A percentile compares a stretch with the other conserved stretches of the same genome.
Evolutionary conservation across 257 asterid genomes (phyloP).

Genomic region (Mentha longifolia): DNA sequence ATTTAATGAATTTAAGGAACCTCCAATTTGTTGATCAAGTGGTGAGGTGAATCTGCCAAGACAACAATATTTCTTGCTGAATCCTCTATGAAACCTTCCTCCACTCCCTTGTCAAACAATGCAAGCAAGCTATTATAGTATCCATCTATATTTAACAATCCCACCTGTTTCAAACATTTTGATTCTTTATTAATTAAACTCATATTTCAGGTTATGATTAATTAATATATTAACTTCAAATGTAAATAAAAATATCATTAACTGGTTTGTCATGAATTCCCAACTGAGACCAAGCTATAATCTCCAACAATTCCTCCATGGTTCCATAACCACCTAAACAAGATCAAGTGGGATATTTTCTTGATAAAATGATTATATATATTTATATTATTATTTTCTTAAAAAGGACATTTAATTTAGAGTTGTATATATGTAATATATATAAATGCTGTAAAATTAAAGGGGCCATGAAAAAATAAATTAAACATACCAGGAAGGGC

Average conservation of each 20-base stretch:
- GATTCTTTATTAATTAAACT: too few relatives aligned
- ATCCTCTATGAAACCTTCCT: constrained; percentile 67
- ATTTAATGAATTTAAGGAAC: constrained; percentile 12
- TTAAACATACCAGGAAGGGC: constrained; percentile 66
- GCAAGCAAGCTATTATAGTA: constrained; percentile 68
- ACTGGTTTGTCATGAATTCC: constrained; percentile 80
- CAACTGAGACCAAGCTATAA: constrained; percentile 72
- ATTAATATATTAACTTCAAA: constrained; percentile 26
- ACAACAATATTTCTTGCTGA: constrained; percentile 61
- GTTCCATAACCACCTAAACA: constrained; percentile 77
- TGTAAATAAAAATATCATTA: constrained; percentile 3
- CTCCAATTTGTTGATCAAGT: constrained; percentile 61
- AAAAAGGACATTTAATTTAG: not conserved
- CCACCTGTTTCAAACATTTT: constrained; percentile 48
- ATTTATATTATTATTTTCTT: not conserved
- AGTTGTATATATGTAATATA: not conserved
- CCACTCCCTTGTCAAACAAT: constrained; percentile 72
- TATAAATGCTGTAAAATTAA: not conserved
- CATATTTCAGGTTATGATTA: too few relatives aligned
- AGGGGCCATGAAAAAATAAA: not conserved
- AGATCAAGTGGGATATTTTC: not conserved
- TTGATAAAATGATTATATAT: not conserved
- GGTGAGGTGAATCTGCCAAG: constrained; percentile 51
- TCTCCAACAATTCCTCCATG: constrained; percentile 75
- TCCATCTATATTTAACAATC: constrained; percentile 74